These are phyloP conservation scores for Fusarium sp. DNA, from an alignment of 2,329 filamentous ascomycete species.

Conservation along the genomic window DNA sequence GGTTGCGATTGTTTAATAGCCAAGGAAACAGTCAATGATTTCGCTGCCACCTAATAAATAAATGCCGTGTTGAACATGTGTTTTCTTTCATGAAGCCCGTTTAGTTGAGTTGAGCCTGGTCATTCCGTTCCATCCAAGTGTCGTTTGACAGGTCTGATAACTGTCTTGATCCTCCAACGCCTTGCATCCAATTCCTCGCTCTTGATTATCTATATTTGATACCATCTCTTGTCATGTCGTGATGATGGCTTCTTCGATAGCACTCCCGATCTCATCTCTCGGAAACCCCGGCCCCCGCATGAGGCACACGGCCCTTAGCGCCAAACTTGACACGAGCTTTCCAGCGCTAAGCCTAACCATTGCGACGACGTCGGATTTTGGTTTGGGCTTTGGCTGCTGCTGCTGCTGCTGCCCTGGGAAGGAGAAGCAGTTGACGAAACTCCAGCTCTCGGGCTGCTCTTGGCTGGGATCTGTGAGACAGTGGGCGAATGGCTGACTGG, in stretches of 20 bases:
- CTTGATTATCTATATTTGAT: neutral
- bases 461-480: slow-evolving; percentile 5
- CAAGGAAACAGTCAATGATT: slow-evolving; percentile 9
- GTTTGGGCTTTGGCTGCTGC: slow-evolving; percentile 10
- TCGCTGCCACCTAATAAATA: slow-evolving; percentile 4
- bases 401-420: slow-evolving; percentile 14
- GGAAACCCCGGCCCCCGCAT: slow-evolving; percentile 41
- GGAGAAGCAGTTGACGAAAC: slow-evolving; percentile 41
- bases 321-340: slow-evolving; percentile 30
- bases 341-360: slow-evolving; percentile 33
- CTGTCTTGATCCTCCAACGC: neutral
- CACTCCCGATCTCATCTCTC: slow-evolving; percentile 38
- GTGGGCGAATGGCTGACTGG: slow-evolving; percentile 1
- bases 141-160: neutral
- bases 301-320: slow-evolving; percentile 32
- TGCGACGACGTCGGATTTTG: slow-evolving; percentile 7
- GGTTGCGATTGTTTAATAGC: slow-evolving; percentile 17
- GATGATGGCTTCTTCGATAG: slow-evolving; percentile 39
- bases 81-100: neutral
- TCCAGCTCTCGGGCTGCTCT: slow-evolving; percentile 41
- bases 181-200: neutral
- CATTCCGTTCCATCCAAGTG: neutral
- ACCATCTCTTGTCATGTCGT: neutral
- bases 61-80: neutral
- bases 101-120: neutral